phyloP scores from a whole-genome alignment of 2,329 filamentous ascomycete genomes.

The Ceratocystis huliohia region DNA sequence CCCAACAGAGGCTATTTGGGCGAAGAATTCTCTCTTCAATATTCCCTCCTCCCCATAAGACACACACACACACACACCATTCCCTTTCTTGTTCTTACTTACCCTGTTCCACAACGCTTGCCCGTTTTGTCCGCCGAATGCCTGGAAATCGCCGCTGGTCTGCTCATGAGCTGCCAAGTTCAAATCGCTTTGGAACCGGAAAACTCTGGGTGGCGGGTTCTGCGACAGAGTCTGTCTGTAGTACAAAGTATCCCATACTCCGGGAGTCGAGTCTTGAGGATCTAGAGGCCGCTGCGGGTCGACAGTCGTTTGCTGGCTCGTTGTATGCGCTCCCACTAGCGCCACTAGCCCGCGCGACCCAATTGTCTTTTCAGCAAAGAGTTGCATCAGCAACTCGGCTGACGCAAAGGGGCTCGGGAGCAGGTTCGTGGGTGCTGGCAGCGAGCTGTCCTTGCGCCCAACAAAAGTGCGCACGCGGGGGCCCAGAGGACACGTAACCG shows the following conservation, averaged over 20 bases:
- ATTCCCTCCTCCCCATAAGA: too few relatives aligned
- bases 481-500: slow-evolving; percentile 34
- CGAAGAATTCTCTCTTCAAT: too few relatives aligned
- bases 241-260: slow-evolving; percentile 41
- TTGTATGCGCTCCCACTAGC: slow-evolving; percentile 42
- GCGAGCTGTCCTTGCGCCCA: slow-evolving; percentile 36
- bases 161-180: slow-evolving; percentile 30
- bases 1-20: too few relatives aligned
- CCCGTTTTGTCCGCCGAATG: slow-evolving; percentile 28
- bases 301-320: slow-evolving; percentile 37
- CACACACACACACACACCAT: not conserved
- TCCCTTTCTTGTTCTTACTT: slow-evolving; percentile 21
- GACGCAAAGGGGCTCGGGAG: slow-evolving; percentile 34
- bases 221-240: slow-evolving; percentile 33
- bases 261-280: slow-evolving; percentile 40
- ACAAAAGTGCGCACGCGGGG: slow-evolving; percentile 40
- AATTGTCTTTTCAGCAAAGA: slow-evolving; percentile 44
- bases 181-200: slow-evolving; percentile 33
- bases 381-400: slow-evolving; percentile 37
- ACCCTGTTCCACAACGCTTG: slow-evolving; percentile 34
- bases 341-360: slow-evolving; percentile 38
- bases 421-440: slow-evolving; percentile 30
- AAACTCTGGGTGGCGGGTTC: slow-evolving; percentile 29
- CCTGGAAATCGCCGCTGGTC: slow-evolving; percentile 30
- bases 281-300: slow-evolving; percentile 31